Percentiles rank a stretch among this genome's conserved stretches.
Evolutionary conservation across 148 eudicot species (phyloP).

Genomic region (Chenopodium formosanum): DNA sequence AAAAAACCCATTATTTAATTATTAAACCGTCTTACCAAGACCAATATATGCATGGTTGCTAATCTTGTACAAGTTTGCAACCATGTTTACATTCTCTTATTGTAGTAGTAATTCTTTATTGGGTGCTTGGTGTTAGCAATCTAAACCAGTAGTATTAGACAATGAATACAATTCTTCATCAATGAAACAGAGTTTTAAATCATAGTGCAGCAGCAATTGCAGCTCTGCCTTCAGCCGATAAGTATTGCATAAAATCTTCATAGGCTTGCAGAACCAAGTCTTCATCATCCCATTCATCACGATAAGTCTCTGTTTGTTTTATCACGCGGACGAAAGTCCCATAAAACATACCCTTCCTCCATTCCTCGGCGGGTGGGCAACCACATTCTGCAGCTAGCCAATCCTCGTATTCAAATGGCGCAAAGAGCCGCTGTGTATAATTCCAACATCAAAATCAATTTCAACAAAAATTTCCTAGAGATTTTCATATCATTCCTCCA

Average conservation of each 20-base stretch:
- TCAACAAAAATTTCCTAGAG: not conserved
- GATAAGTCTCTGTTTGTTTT: conserved; percentile 49
- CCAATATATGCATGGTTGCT: no score
- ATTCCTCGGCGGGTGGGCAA: conserved; percentile 50
- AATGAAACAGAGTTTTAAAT: not conserved
- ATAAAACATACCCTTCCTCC: conserved; percentile 65
- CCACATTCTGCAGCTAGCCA: conserved; percentile 67
- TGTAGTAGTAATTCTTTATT: not conserved
- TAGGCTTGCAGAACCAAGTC: conserved; percentile 34
- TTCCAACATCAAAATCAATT: not conserved
- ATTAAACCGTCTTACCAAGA: no score
- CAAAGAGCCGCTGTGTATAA: conserved; percentile 32
- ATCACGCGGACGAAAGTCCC: conserved; percentile 18
- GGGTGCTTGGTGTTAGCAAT: not conserved
- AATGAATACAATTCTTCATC: no score
- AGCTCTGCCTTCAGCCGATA: not conserved
- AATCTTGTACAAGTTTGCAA: no score
- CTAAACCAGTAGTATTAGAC: not conserved
- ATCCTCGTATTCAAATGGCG: conserved; percentile 49
- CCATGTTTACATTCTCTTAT: no score
- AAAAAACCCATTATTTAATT: no score
- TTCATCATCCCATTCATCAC: conserved; percentile 63
- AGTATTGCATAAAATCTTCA: conserved; percentile 9
- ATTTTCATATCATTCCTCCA: no score
- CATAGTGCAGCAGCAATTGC: not conserved